Base-by-base conservation (phyloP, 2,329 filamentous ascomycete genomes). In the Chaetomium sp. region DNA sequence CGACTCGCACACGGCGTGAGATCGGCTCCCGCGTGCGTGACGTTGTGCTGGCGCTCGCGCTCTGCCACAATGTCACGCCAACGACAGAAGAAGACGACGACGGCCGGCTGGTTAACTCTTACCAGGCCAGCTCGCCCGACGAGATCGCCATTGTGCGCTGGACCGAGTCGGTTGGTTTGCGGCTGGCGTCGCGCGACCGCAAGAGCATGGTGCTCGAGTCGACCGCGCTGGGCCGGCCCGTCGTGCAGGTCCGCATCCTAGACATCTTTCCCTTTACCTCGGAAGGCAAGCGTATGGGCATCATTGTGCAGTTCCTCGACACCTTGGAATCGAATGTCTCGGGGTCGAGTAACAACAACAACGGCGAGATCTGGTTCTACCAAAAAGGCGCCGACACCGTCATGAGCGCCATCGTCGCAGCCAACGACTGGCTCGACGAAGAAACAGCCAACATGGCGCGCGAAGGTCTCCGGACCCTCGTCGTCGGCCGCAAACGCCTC, bases 391-490 rank as follows among this genome's bases (percentile, higher is more conserved):
- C 94, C 2, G 95, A 99, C 69, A 97, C 94, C 0, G 92, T 99
- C 61, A 99, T 99, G 95, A 83, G 86, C n/a, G 81, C 86, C 3
- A 97, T 99, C 62, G 94, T 99, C 38, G 89, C 88, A 6, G 84
- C 91, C 14, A 99, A 97, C 67, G 94, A 99, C 74, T 99, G 94
- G 95, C 83, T 99, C 0, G 94, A 99, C 63, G 94, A 99, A 70
- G 94, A 99, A 71, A 97, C 94, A 0, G 89, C 90, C n/a, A 99
- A 99, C 69, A 99, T 99, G 95, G 95, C 95, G 5, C 85, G 94
- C 48, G 95, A 99, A 76, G 94, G 94, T 41, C 76, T 99, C 49
- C 86, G 94, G 56, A 99, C 94, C 0, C 79, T 99, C 5, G 94
- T 99, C 5, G 88, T 99, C 33, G 95, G 94, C n/a, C 84, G 95